Base-by-base conservation (phyloP, 202 grass and related monocot species). In the Saccharum hybrid region DNA sequence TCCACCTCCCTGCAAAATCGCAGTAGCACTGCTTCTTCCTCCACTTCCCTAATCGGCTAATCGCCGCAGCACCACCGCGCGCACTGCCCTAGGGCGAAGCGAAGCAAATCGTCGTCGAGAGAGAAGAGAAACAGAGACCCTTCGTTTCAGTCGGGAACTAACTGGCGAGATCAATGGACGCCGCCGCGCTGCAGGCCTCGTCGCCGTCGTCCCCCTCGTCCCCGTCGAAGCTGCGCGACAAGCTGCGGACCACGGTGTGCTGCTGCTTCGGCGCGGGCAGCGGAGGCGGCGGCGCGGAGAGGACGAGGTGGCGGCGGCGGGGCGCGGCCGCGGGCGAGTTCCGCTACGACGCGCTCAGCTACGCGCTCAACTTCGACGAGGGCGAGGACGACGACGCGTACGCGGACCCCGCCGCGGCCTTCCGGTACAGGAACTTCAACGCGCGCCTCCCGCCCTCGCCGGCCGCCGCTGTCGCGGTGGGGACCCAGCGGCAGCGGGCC, bases 301-400 rank as follows among this genome's bases (percentile, higher is more conserved):
- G 45, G 64, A 7, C 15, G 4, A 43, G 61, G 76, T 80, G 84
- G 77, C 8, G 69, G 76, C 68, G 84, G 22, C 48, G 46, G 13
- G 22, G 68, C 2, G 77, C 68, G 1, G 69, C 69, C 0, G 23
- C 69, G 46, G 77, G 87, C 66, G 92, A 89, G 70, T 96, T 92
- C 86, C 64, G 74, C 31, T 96, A 96, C 90, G 93, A 96, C 57
- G 81, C 93, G 56, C 84, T 91, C 68, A 93, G 93, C 87, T 96
- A 96, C 88, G 77, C 93, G 74, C 90, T 93, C 77, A 96, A 93
- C 84, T 96, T 96, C 73, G 93, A 96, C 77, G 90, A 90, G 59
- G 93, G 90, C 1, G 82, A 66, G 31, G 86, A 63, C 66, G 88
- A 75, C 34, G 70, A 74, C 26, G 79, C 46, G 11, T 51, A 34